Conservation (phyloP, 1,284 basidiomycete genomes). For the Malassezia slooffiae region DNA sequence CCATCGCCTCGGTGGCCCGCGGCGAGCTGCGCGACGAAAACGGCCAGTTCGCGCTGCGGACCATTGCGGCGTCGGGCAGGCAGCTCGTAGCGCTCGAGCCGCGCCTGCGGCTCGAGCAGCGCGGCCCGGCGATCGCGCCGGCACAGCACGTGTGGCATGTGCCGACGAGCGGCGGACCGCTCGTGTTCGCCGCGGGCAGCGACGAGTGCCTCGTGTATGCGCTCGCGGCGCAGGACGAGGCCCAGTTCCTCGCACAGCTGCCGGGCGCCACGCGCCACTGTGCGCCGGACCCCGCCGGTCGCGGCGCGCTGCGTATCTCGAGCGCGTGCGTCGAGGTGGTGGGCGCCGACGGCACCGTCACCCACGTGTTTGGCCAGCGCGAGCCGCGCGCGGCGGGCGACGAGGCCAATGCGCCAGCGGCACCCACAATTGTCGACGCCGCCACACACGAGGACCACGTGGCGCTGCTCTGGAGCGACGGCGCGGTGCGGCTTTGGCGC, state of each 20-base stretch:
- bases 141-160: conserved; percentile 9
- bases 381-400: background rate
- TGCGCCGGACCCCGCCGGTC: background rate
- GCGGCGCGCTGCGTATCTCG: conserved; percentile 4
- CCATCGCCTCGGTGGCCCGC: conserved; percentile 1
- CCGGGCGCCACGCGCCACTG: conserved; percentile 6
- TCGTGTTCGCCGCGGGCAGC: conserved; percentile 5
- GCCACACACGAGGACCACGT: background rate
- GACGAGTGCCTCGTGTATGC: conserved; percentile 12
- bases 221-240: background rate
- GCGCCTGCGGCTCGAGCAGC: background rate
- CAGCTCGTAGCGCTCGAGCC: conserved; percentile 8
- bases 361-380: background rate
- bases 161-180: background rate
- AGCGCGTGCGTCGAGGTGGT: background rate
- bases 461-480: background rate
- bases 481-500: background rate
- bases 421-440: background rate
- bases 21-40: conserved; percentile 4
- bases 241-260: conserved; percentile 7
- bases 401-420: no score
- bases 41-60: background rate
- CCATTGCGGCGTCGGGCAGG: background rate
- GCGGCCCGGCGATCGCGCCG: conserved; percentile 1
- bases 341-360: background rate